Conservation (phyloP, 2,329 filamentous ascomycete species). For the Verruconis gallopava region DNA sequence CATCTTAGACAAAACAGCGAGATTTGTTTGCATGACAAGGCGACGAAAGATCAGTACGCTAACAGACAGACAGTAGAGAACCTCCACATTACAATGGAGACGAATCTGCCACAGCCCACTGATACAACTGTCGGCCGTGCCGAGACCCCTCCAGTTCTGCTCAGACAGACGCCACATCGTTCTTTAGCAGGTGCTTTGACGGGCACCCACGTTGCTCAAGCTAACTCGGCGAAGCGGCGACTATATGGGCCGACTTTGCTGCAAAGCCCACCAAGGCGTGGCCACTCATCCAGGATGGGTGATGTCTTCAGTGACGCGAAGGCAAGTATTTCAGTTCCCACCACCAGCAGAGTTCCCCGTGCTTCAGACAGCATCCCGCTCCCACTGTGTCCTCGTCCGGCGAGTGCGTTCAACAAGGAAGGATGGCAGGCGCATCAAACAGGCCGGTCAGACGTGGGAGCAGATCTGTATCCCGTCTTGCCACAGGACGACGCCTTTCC, state of each 20-base stretch:
- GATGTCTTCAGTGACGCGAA: constrained; percentile 2
- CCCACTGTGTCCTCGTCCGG: too few relatives aligned
- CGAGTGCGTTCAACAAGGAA: neutral
- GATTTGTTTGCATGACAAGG: too few relatives aligned
- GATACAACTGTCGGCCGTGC: neutral
- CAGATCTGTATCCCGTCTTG: neutral
- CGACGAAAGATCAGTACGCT: too few relatives aligned
- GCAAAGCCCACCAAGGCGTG: constrained; percentile 3
- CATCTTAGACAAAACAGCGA: neutral
- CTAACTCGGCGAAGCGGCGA: neutral
- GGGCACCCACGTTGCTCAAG: neutral
- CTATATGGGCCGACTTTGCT: constrained; percentile 2
- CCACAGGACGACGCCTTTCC: too few relatives aligned
- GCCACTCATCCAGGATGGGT: neutral
- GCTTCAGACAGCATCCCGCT: too few relatives aligned
- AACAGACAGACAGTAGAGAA: too few relatives aligned
- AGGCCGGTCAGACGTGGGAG: neutral
- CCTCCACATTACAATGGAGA: too few relatives aligned
- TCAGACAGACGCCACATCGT: neutral
- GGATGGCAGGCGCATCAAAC: neutral
- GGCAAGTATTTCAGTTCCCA: neutral
- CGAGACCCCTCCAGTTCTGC: neutral
- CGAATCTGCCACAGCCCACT: neutral
- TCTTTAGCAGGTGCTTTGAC: neutral
- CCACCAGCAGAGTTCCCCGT: too few relatives aligned